Evolutionary conservation across 1,284 basidiomycete genomes (phyloP).

Genomic region (Cryptococcus deneoformans): DNA sequence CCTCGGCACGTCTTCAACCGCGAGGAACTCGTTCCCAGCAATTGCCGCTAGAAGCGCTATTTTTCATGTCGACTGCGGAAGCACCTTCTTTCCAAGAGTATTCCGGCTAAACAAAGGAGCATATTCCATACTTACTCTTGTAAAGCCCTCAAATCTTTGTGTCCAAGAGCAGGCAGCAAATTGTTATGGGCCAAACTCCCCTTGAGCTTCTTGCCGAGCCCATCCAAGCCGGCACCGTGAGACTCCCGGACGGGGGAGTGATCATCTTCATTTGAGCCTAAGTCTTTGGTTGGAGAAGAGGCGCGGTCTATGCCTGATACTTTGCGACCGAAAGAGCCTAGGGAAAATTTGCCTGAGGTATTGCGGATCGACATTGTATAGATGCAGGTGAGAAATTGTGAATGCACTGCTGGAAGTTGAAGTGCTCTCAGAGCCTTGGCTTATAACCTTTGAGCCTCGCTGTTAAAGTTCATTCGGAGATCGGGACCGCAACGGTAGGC

Average conservation of each 20-base stretch:
- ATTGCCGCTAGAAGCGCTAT: too few species aligned
- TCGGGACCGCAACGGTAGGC: too few species aligned
- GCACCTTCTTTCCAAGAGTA: too few species aligned
- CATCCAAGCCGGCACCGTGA: slow-evolving; percentile 21
- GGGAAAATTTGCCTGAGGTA: slow-evolving; percentile 41
- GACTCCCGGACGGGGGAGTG: slow-evolving; percentile 2
- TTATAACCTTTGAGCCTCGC: too few species aligned
- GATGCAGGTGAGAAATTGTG: too few species aligned
- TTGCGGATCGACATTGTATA: slow-evolving; percentile 31
- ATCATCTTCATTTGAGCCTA: slow-evolving; percentile 1
- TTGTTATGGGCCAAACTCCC: slow-evolving; percentile 45
- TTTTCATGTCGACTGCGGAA: too few species aligned
- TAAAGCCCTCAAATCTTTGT: slow-evolving; percentile 73
- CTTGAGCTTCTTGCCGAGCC: slow-evolving; percentile 37
- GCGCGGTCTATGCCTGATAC: slow-evolving; percentile 12
- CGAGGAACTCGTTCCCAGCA: too few species aligned
- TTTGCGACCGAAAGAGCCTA: slow-evolving; percentile 33
- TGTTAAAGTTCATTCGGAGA: too few species aligned
- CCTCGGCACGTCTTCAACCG: too few species aligned
- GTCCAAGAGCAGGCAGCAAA: slow-evolving; percentile 67
- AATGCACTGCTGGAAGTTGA: too few species aligned
- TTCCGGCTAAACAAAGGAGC: too few species aligned
- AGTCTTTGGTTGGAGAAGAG: slow-evolving; percentile 5
- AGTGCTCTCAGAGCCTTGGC: too few species aligned
- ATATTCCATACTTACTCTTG: slow-evolving; percentile 54